phyloP scores from a whole-genome alignment of 1,284 basidiomycete genomes.

The Leccinum fuscescens region DNA sequence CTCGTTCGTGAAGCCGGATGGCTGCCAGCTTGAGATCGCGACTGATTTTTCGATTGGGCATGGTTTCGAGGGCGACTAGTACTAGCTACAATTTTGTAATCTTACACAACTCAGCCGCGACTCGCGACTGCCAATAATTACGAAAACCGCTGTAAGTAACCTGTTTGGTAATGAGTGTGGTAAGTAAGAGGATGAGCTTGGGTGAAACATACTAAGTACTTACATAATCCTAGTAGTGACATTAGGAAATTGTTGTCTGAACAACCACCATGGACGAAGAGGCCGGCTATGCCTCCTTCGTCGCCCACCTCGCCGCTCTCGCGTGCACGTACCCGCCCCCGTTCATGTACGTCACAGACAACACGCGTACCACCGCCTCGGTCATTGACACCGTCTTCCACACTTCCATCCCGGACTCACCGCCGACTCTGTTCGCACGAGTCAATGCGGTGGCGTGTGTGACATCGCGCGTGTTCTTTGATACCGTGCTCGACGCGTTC shows the following conservation, averaged over 20 bases:
- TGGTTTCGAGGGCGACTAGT: too few relatives aligned
- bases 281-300: conserved; percentile 19
- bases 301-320: conserved; percentile 42
- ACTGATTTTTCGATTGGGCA: too few relatives aligned
- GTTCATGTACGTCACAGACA: conserved; percentile 70
- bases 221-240: too few relatives aligned
- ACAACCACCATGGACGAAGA: conserved; percentile 8
- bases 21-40: too few relatives aligned
- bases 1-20: too few relatives aligned
- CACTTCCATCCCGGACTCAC: conserved; percentile 17
- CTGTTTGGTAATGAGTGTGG: too few relatives aligned
- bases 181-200: too few relatives aligned
- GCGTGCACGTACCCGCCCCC: conserved; percentile 54
- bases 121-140: too few relatives aligned
- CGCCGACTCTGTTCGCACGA: conserved; percentile 41
- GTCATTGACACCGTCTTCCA: conserved; percentile 43
- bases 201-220: too few relatives aligned
- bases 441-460: conserved; percentile 69
- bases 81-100: too few relatives aligned
- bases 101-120: too few relatives aligned
- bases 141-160: too few relatives aligned
- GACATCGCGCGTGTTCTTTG: conserved; percentile 63
- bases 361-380: conserved; percentile 43
- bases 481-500: conserved; percentile 62
- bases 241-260: not conserved